Conservation (phyloP, 192 early-diverging fungal species). For the Thamnidium elegans region DNA sequence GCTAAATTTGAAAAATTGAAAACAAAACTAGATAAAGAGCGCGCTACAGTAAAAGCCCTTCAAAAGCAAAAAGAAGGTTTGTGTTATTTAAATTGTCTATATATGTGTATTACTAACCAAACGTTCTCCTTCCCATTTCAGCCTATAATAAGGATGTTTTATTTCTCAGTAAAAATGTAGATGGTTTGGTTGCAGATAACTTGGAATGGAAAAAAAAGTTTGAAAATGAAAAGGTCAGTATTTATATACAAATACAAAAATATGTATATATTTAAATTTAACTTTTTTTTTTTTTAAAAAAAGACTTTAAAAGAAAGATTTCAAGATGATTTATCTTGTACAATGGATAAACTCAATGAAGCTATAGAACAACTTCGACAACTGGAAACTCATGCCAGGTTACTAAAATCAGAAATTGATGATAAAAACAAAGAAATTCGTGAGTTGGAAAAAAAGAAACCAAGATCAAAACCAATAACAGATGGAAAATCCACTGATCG, state of each 20-base stretch:
- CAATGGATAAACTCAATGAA: constrained; percentile 21
- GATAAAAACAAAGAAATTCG: constrained; percentile 3
- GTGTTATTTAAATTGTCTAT: background rate
- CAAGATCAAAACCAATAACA: background rate
- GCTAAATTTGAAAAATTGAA: constrained; percentile 20
- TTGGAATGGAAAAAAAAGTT: constrained; percentile 24
- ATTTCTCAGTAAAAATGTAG: constrained; percentile 31
- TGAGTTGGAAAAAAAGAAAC: constrained; percentile 6
- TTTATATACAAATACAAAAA: too few species aligned
- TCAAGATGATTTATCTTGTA: constrained; percentile 23
- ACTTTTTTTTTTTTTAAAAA: background rate
- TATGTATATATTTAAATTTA: too few species aligned
- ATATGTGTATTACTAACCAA: background rate
- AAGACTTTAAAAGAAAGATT: constrained; percentile 20
- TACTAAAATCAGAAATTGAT: constrained; percentile 9
- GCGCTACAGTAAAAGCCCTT: constrained; percentile 21
- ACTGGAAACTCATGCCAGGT: background rate
- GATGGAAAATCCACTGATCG: constrained; percentile 9
- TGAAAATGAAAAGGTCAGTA: constrained; percentile 29
- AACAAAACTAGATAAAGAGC: constrained; percentile 23
- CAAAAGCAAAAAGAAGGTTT: constrained; percentile 37
- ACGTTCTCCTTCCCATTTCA: background rate
- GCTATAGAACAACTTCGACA: constrained; percentile 21
- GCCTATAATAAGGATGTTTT: constrained; percentile 31
- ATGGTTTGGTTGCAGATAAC: constrained; percentile 19